Conservation (phyloP, 306 rosid species). For the Begonia masoniana region DNA sequence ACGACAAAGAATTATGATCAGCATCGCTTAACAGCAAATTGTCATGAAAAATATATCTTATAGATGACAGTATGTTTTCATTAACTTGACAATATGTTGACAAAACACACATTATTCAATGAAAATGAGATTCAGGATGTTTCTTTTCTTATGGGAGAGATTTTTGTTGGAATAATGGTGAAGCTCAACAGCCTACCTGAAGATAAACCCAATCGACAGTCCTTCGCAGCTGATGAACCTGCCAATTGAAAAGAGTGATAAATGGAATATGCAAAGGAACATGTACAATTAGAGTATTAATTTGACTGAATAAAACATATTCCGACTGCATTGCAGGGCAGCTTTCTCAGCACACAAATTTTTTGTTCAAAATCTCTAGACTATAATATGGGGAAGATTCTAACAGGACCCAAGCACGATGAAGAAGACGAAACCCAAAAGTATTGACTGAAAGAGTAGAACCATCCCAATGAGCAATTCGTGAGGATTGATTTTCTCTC, state of each 20-base stretch:
- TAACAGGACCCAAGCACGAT: neutral
- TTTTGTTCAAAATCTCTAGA: neutral
- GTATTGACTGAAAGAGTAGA: neutral
- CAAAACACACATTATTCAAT: neutral
- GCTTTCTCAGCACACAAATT: neutral
- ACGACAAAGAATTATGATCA: slow-evolving; percentile 14
- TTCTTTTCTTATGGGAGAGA: neutral
- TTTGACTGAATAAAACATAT: neutral
- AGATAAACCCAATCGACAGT: slow-evolving; percentile 63
- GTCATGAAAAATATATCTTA: neutral
- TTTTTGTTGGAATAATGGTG: neutral
- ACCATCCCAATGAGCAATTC: neutral
- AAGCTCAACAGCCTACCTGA: slow-evolving; percentile 35
- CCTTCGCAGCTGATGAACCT: slow-evolving; percentile 78
- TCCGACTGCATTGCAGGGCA: too few relatives aligned
- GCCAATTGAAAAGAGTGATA: slow-evolving; percentile 21
- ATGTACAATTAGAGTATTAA: neutral
- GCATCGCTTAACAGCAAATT: neutral
- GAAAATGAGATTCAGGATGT: neutral
- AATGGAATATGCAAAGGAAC: neutral
- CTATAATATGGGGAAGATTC: neutral
- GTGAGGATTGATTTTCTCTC: neutral
- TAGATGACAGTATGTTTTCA: neutral
- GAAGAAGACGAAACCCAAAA: neutral
- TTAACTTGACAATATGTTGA: neutral